Base-by-base conservation (phyloP, 2,329 filamentous ascomycete genomes). In the Pezicula radicicola region DNA sequence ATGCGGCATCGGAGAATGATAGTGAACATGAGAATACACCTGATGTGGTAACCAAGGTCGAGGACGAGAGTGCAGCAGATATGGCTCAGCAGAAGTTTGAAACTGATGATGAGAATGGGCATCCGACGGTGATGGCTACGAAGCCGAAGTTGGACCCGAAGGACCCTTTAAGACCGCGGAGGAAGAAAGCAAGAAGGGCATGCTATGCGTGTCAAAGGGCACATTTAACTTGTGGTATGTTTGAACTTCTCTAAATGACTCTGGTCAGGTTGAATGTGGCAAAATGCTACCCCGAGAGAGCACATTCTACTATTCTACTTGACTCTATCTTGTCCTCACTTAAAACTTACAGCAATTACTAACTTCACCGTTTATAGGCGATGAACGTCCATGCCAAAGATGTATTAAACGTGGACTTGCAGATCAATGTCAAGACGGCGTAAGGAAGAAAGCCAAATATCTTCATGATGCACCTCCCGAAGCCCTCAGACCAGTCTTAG, bases 361-460 rank as follows among this genome's bases (percentile, higher is more conserved):
- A 51, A 48, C 43, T 50, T 49, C 42, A 55, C 28, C 28, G 28
- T 30, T 12, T 9, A 48, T 66, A 97, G 94, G 93, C 64, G 94
- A 99, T 69, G 93, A 99, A 70, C 83, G 94, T 62, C 94, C 94
- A 49, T 99, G 94, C 68, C 84, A 91, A 66, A 81, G 94, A 65
- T 99, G 94, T 70, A 91, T 97, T 62, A 97, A 97, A 72, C 87
- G 94, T 63, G 90, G 91, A 43, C 81, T 97, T 19, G 89, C 91
- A 64, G 91, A 96, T 68, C 84, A 84, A 55, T 99, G 94, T 66
- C 91, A 96, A 70, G 94, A 99, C 67, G 94, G 94, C 49, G 91
- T 97, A 48, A 88, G 94, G 57, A 99, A 99, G 73, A 99, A 97
- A 79, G 94, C 94, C 48, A 99, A 99, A 71, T 99, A 99, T 70